phyloP scores from a whole-genome alignment of 495 filamentous ascomycete species.

The Aspergillus egyptiacus region DNA sequence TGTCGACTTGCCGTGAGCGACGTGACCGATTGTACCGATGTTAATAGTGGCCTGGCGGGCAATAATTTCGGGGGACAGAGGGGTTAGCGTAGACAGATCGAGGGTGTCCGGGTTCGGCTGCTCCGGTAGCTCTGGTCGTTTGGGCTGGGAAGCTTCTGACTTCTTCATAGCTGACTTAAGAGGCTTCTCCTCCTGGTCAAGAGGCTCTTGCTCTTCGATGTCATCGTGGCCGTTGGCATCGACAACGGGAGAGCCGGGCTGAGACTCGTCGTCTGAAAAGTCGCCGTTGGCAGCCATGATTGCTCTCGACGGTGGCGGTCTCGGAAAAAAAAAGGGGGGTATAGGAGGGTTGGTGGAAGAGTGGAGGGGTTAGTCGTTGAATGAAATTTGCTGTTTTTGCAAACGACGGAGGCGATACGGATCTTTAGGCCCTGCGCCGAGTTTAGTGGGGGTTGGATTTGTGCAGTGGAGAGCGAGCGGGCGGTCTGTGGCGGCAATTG shows the following conservation, averaged over 20 bases:
- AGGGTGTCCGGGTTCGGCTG: constrained; percentile 86
- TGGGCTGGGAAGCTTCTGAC: constrained; percentile 40
- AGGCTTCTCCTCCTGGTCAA: constrained; percentile 48
- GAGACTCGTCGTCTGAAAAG: constrained; percentile 55
- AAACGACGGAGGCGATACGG: constrained; percentile 33
- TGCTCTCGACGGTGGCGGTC: constrained; percentile 22
- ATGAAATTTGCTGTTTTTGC: constrained; percentile 38
- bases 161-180: constrained; percentile 65
- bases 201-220: constrained; percentile 47
- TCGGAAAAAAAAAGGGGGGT: constrained; percentile 8
- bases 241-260: constrained; percentile 53
- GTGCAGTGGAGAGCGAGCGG: constrained; percentile 43
- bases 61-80: constrained; percentile 93
- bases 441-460: constrained; percentile 29
- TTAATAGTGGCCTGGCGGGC: constrained; percentile 97
- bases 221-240: constrained; percentile 50
- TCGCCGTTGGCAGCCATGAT: constrained; percentile 62
- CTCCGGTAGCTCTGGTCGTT: constrained; percentile 64
- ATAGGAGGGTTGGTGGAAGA: constrained; percentile 13
- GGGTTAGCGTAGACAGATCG: constrained; percentile 69
- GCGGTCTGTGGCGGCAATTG: constrained; percentile 29
- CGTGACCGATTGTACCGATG: constrained; percentile 97
- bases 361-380: constrained; percentile 11
- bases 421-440: constrained; percentile 23
- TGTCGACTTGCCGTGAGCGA: constrained; percentile 97